phyloP scores from a whole-genome alignment of 371 early-diverging fungal species.

The Sporodiniella umbellata region DNA sequence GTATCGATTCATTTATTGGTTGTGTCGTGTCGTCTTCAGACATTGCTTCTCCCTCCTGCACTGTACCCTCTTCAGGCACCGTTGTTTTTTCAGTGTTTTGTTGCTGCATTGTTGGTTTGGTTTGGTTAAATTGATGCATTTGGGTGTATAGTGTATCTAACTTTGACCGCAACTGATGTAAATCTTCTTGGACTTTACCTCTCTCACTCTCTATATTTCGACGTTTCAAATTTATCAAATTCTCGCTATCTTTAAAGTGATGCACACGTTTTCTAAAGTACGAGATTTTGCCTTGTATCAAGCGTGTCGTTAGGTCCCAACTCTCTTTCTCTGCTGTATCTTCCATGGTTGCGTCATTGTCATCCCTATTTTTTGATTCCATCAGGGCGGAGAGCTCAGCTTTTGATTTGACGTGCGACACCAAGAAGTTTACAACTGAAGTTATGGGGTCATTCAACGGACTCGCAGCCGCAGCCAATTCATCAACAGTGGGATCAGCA shows the following conservation, averaged over 20 bases:
- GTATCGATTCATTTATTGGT: conserved; percentile 1
- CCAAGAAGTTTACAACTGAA: conserved; percentile 94
- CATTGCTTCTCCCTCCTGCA: conserved; percentile 6
- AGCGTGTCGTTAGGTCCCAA: conserved; percentile 11
- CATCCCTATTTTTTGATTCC: neutral
- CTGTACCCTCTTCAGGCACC: conserved; percentile 12
- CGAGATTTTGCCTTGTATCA: conserved; percentile 77
- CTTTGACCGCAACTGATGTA: conserved; percentile 11
- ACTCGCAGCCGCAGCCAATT: too few relatives aligned
- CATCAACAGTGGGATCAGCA: conserved; percentile 28
- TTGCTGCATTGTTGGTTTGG: conserved; percentile 4
- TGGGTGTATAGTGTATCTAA: conserved; percentile 14
- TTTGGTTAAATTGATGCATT: conserved; percentile 20
- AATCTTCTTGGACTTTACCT: conserved; percentile 12
- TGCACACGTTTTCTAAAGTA: conserved; percentile 75
- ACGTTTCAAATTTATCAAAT: conserved; percentile 59
- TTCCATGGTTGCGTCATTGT: neutral
- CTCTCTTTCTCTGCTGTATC: conserved; percentile 1
- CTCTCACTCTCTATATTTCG: conserved; percentile 82
- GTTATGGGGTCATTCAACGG: conserved; percentile 96
- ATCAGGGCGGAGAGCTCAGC: conserved; percentile 79
- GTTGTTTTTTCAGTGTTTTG: conserved; percentile 16
- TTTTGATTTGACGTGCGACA: conserved; percentile 90
- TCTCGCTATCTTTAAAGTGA: conserved; percentile 74
- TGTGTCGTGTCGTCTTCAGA: conserved; percentile 4